A percentile compares a stretch with the other conserved stretches of the same genome.
Conservation (phyloP, 1,139 yeast species). For the Candida pseudoviswanathii region DNA sequence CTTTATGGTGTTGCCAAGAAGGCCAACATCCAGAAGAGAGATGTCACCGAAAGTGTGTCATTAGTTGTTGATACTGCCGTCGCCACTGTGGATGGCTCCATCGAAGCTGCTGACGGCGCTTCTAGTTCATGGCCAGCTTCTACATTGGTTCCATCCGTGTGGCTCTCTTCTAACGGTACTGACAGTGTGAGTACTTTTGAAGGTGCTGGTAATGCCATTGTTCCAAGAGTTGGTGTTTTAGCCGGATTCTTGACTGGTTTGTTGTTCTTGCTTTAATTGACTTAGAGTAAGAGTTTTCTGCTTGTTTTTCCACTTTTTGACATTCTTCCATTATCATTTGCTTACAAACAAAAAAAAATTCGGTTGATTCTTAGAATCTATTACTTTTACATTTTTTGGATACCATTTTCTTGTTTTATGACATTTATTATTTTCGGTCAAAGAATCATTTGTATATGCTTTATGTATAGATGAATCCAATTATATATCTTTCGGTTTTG, state of each 20-base stretch:
- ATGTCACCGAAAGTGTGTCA: background rate
- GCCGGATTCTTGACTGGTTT: background rate
- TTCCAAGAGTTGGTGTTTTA: constrained; percentile 1
- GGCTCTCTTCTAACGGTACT: background rate
- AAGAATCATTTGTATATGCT: background rate
- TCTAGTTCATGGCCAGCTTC: constrained; percentile 1
- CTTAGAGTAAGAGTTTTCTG: background rate
- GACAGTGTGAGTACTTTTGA: background rate
- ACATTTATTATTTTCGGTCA: background rate
- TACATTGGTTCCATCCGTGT: background rate
- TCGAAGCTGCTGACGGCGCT: background rate
- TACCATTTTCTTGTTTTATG: too few species aligned
- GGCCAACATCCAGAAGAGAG: constrained; percentile 1
- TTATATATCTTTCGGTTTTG: background rate
- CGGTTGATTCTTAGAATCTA: background rate
- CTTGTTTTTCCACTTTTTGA: too few species aligned
- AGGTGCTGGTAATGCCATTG: constrained; percentile 1
- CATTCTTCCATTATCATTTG: too few species aligned
- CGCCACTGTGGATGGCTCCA: too few species aligned
- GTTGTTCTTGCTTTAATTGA: constrained; percentile 3
- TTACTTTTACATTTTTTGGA: background rate
- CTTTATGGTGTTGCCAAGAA: background rate
- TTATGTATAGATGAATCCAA: background rate
- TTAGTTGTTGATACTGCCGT: background rate
- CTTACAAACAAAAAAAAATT: too few species aligned